These are phyloP conservation scores for Eutypella sp. DNA, from an alignment of 2,329 filamentous ascomycete species.

Conservation along the genomic window DNA sequence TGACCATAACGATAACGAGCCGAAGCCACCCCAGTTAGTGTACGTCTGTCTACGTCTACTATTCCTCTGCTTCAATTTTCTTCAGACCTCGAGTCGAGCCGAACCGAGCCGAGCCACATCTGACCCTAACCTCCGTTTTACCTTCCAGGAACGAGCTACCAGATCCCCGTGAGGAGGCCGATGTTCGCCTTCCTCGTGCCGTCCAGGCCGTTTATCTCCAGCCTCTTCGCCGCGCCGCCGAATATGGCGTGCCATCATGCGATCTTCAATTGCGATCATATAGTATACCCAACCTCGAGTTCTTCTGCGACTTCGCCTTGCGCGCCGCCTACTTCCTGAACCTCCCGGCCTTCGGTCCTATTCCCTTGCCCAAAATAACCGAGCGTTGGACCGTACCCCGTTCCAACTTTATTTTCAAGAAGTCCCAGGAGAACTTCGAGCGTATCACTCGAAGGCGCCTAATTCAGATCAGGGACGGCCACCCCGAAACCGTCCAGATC, in stretches of 20 bases:
- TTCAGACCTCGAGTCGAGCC: no score
- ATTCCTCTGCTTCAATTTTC: no score
- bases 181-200: slow-evolving; percentile 63
- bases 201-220: slow-evolving; percentile 83
- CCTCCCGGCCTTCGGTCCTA: slow-evolving; percentile 78
- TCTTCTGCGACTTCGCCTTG: slow-evolving; percentile 91
- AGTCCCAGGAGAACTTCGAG: slow-evolving; percentile 97
- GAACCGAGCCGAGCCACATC: no score
- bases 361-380: slow-evolving; percentile 78
- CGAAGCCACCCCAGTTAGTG: slow-evolving; percentile 13
- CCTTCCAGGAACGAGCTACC: slow-evolving; percentile 24
- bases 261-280: slow-evolving; percentile 92
- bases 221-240: slow-evolving; percentile 69
- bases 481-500: slow-evolving; percentile 80
- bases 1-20: no score
- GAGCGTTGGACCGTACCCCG: slow-evolving; percentile 93
- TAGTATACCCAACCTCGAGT: slow-evolving; percentile 82
- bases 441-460: slow-evolving; percentile 78
- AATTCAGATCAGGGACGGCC: slow-evolving; percentile 88
- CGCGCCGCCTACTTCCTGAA: slow-evolving; percentile 92
- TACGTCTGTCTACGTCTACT: slow-evolving; percentile 13
- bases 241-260: slow-evolving; percentile 77
- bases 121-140: no score
- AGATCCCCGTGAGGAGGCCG: slow-evolving; percentile 17
- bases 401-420: slow-evolving; percentile 91